Evolutionary conservation across 495 filamentous ascomycete genomes (phyloP), one percentile per base, ranked within the genome.

Genomic region (Penicillium goetzii): DNA sequence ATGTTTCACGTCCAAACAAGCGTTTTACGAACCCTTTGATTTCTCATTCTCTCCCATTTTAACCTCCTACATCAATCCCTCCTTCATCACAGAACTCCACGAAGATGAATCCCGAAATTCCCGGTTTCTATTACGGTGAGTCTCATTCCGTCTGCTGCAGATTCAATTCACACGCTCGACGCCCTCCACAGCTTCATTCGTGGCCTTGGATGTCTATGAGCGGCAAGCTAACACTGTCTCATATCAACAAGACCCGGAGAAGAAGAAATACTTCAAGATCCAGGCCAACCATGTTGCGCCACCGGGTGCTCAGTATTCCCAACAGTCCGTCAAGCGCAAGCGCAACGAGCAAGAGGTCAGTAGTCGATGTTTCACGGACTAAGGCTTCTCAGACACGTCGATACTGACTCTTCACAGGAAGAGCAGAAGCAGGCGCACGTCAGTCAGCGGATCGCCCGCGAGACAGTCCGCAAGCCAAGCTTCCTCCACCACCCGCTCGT

Each of bases 181-280:
- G 47, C 47, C 1, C 15, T n/a, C 10, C 10, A 26, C 10, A 7
- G 5, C 11, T 6, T 26, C 45, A 49, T 25, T 51, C 15, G 12
- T 9, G 47, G 23, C 23, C 26, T 30, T 28, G 19, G 4, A 30
- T 17, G 26, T 17, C 14, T 28, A 30, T 2, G 4, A 17, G 2
- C 12, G 26, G 25, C 25, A 30, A 28, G 25, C 47, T 26, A 30
- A 51, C 14, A 6, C 11, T 1, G 5, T 17, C 8, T 15, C 23
- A 25, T 7, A 21, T 21, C n/a, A 14, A 21, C 2, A 67, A 84
- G 85, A 86, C 67, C 63, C 68, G 15, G 81, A 83, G 40, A 85
- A 84, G 70, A 81, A 81, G 50, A 86, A 85, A 58, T 88, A 88
- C 66, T 88, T 86, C 70, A 79, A 78, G 36, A 82, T 87, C 57